Evolutionary conservation across 2,329 filamentous ascomycete species (phyloP).

Genomic region (Curvularia verruculosa): DNA sequence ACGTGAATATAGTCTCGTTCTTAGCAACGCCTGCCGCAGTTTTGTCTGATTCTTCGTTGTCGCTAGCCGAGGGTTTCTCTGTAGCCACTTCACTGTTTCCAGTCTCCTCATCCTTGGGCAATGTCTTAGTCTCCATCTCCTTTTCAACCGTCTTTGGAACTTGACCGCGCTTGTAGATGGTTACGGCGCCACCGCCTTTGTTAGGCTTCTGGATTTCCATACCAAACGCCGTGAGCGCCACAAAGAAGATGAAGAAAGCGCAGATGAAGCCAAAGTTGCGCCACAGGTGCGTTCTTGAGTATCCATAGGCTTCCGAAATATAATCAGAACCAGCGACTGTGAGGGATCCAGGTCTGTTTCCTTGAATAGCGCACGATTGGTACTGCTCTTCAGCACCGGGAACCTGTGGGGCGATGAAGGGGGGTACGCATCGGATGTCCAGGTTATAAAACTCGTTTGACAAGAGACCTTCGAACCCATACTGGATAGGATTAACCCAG

Average conservation of each 20-base stretch:
- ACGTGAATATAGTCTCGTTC: conserved; percentile 72
- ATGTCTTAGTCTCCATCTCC: conserved; percentile 60
- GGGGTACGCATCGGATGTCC: conserved; percentile 60
- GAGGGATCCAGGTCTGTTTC: conserved; percentile 59
- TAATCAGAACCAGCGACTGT: conserved; percentile 63
- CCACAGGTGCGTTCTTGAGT: conserved; percentile 66
- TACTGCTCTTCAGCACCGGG: conserved; percentile 55
- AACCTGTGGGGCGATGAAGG: conserved; percentile 62
- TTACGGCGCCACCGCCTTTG: conserved; percentile 64
- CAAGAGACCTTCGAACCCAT: conserved; percentile 71
- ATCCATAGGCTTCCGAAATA: conserved; percentile 61
- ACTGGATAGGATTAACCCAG: conserved; percentile 65
- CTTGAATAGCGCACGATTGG: conserved; percentile 66
- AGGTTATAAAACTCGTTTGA: conserved; percentile 72
- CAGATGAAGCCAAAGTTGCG: conserved; percentile 62
- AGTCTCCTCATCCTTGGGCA: conserved; percentile 59
- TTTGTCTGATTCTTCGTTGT: conserved; percentile 33
- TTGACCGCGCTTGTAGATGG: conserved; percentile 68
- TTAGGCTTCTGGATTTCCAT: conserved; percentile 63
- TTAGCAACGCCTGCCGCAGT: conserved; percentile 60
- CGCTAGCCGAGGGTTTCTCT: conserved; percentile 33
- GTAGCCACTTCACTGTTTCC: conserved; percentile 45
- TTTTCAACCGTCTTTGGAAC: conserved; percentile 64
- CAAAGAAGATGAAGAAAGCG: conserved; percentile 58
- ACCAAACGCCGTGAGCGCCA: conserved; percentile 53